phyloP scores from a whole-genome alignment of 371 early-diverging fungal species.

The Rhizopus delemar region DNA sequence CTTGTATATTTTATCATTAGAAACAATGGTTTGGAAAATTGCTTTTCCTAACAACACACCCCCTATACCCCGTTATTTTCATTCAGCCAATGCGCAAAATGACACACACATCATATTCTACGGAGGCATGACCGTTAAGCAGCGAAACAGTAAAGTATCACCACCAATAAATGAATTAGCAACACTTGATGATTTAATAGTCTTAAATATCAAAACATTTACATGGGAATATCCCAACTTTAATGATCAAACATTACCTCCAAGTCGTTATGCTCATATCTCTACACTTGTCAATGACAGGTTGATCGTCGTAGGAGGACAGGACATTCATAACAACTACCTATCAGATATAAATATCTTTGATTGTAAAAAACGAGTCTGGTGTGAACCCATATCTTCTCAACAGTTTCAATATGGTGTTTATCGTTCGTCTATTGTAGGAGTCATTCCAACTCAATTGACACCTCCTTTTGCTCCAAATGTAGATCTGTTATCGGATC shows the following conservation, averaged over 20 bases:
- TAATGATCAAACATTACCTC: conserved; percentile 32
- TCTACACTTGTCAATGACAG: conserved; percentile 51
- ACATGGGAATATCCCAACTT: conserved; percentile 52
- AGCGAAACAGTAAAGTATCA: conserved; percentile 10
- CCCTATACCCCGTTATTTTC: conserved; percentile 66
- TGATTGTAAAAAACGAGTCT: conserved; percentile 53
- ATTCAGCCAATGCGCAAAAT: conserved; percentile 54
- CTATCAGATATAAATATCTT: conserved; percentile 67
- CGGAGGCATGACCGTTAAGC: conserved; percentile 57
- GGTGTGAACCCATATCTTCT: conserved; percentile 58
- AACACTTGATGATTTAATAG: conserved; percentile 60
- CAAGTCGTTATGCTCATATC: conserved; percentile 71
- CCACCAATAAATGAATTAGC: conserved; percentile 1
- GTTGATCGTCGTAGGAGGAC: conserved; percentile 71
- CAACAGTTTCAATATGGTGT: conserved; percentile 62
- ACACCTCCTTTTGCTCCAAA: conserved; percentile 28
- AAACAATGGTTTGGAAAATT: conserved; percentile 49
- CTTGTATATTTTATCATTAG: conserved; percentile 58
- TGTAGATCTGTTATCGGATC: conserved; percentile 17
- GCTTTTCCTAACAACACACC: conserved; percentile 29
- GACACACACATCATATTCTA: conserved; percentile 44
- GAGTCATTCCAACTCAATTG: conserved; percentile 37
- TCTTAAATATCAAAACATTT: conserved; percentile 41
- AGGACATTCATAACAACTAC: conserved; percentile 65
- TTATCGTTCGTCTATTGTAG: conserved; percentile 67